Base-by-base conservation (phyloP, 805 yeast genomes). In the Lipomyces yamanashiensis region DNA sequence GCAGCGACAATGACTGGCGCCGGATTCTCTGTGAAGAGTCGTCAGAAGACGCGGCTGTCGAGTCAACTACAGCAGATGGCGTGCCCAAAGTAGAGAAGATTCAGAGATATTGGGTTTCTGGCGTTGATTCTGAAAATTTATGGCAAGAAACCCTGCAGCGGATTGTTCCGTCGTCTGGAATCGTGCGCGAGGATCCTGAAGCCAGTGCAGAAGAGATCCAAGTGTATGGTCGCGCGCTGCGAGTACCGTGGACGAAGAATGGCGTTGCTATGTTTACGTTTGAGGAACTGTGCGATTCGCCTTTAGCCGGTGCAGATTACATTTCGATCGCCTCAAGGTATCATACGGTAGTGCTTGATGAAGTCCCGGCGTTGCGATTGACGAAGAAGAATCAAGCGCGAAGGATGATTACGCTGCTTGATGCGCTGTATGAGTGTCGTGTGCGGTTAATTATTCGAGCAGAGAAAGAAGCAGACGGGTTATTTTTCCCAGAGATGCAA, bases 351-450 rank as follows among this genome's bases (percentile, higher is more conserved):
- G 78, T 88, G 3, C 71, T 88, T 19, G 87, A 86, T 61, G 76
- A 84, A 57, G 85, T 88, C 2, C 92, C 92, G 0, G 77, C 83
- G 5, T 74, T 88, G 74, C 82, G 84, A 0, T 72, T 83, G 2
- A 80, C 75, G 53, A 81, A 80, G 84, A 86, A 85, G 68, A 86
- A 86, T 68, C 90, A 87, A 69, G 92, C 92, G 1, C 76, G 90
- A 58, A 74, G 69, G 47, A 84, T 87, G 70, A 87, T 88, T 57
- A 85, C 88, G 0, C 74, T 88, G 19, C 71, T 87, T 34, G 92
- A 88, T 74, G 89, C 91, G 0, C 74, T 87, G 12, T 87, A 88
- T 72, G 92, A 88, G 71, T 81, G 87, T 17, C 81, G 82, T 69
- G 87, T 90, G 71, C 84, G 84, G 68, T 75, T 87, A n/a, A 79